Evolutionary conservation across 345 rosid species (phyloP).

Genomic region (Aurinia saxatilis): DNA sequence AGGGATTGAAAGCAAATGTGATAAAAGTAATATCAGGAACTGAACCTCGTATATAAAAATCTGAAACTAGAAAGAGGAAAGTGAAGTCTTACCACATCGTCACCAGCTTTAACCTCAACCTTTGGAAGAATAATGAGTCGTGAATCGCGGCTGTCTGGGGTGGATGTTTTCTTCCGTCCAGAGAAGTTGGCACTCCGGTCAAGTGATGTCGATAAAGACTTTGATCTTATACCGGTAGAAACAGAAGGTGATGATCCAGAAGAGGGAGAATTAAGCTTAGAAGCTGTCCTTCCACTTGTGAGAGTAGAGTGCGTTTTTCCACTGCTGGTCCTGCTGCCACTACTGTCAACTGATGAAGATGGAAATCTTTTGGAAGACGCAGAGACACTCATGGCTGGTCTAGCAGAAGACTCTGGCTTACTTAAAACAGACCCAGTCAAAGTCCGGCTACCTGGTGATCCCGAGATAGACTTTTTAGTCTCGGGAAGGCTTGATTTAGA

Average conservation of each 20-base stretch:
- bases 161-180: constrained; percentile 49
- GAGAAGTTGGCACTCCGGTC: constrained; percentile 65
- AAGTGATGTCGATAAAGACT: constrained; percentile 55
- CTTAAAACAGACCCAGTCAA: constrained; percentile 41
- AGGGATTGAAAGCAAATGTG: neutral
- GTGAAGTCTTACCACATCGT: constrained; percentile 71
- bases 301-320: constrained; percentile 18
- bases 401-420: constrained; percentile 44
- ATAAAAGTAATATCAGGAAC: neutral
- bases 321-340: constrained; percentile 46
- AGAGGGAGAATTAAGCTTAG: constrained; percentile 60
- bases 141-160: constrained; percentile 69
- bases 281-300: constrained; percentile 38
- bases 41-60: neutral
- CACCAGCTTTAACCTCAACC: constrained; percentile 86
- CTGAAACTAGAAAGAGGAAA: neutral
- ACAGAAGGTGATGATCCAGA: constrained; percentile 50
- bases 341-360: constrained; percentile 61
- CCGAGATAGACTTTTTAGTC: constrained; percentile 40
- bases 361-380: constrained; percentile 49
- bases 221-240: constrained; percentile 59
- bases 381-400: constrained; percentile 41
- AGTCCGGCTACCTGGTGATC: constrained; percentile 43
- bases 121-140: constrained; percentile 85
- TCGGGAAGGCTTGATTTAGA: constrained; percentile 41